Evolutionary conservation across 441 rosid genomes (phyloP).

Genomic region (Adansonia madagascariensis): DNA sequence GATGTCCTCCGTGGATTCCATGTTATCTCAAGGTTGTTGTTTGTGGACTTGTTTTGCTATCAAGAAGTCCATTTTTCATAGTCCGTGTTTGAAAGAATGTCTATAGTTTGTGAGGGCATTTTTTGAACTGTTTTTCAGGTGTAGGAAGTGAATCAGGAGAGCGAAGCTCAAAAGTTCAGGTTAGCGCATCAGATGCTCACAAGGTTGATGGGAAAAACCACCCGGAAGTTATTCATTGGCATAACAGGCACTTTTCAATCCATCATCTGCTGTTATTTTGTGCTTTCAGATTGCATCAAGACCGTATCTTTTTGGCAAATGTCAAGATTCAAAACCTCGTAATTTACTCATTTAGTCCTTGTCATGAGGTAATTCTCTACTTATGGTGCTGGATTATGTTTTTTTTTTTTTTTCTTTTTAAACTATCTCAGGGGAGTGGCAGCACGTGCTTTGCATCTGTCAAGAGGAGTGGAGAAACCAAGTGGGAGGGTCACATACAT

Average conservation of each 20-base stretch:
- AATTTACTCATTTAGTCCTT: not conserved
- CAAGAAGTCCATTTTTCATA: not conserved
- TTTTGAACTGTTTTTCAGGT: conserved; percentile 37
- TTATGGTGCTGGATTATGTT: not conserved
- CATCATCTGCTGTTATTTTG: not conserved
- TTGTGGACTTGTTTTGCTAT: not conserved
- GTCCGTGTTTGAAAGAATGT: not conserved
- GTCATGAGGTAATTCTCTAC: not conserved
- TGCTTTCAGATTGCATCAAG: not conserved
- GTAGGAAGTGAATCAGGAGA: conserved; percentile 74
- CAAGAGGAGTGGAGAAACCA: conserved; percentile 99
- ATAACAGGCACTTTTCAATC: conserved; percentile 57
- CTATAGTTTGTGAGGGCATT: not conserved
- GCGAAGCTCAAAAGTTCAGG: conserved; percentile 54
- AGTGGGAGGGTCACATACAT: conserved; percentile 98
- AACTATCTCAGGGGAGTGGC: conserved; percentile 75
- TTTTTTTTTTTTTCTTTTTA: not conserved
- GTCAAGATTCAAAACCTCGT: not conserved
- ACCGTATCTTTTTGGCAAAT: not conserved
- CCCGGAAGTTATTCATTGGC: conserved; percentile 81
- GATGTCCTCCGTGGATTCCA: conserved; percentile 52
- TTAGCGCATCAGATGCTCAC: conserved; percentile 60
- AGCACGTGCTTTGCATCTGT: conserved; percentile 96
- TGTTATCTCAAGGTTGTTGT: conserved; percentile 57
- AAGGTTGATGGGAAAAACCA: conserved; percentile 79